Conservation (phyloP, 352 stramenopile species). For the Globisporangium rhizosaccharum region DNA sequence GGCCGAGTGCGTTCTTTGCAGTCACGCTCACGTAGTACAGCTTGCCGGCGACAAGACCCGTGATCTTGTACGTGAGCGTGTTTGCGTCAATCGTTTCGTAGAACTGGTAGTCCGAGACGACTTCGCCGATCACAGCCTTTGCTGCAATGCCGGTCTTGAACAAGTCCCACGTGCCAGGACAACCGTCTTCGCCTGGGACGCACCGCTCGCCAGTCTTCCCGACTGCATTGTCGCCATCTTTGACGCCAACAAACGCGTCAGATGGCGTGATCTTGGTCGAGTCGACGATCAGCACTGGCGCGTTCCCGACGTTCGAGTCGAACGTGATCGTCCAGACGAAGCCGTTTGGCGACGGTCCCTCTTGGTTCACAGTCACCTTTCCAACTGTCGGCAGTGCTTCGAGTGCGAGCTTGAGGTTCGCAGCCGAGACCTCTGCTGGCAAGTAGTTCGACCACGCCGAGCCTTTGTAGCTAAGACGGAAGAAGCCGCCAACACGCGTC, state of each 20-base stretch:
- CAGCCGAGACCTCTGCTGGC: slow-evolving; percentile 25
- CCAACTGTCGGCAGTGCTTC: slow-evolving; percentile 63
- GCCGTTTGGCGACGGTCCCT: slow-evolving; percentile 28
- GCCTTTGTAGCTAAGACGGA: slow-evolving; percentile 67
- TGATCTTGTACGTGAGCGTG: slow-evolving; percentile 62
- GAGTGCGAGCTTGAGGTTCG: slow-evolving; percentile 46
- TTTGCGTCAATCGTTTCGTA: slow-evolving; percentile 64
- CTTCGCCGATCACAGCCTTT: slow-evolving; percentile 38
- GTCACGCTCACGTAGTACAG: slow-evolving; percentile 86
- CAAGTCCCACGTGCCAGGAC: slow-evolving; percentile 39
- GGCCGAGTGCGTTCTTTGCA: slow-evolving; percentile 82
- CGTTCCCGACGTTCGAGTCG: slow-evolving; percentile 55
- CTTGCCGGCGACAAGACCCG: slow-evolving; percentile 56
- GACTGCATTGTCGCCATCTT: slow-evolving; percentile 80
- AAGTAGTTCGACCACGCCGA: slow-evolving; percentile 68
- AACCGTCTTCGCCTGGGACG: slow-evolving; percentile 38
- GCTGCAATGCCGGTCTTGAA: slow-evolving; percentile 30
- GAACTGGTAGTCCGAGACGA: slow-evolving; percentile 52
- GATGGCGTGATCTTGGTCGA: slow-evolving; percentile 49
- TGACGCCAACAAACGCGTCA: slow-evolving; percentile 42
- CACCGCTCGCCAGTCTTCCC: slow-evolving; percentile 31
- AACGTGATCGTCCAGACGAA: slow-evolving; percentile 80
- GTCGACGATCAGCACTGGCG: slow-evolving; percentile 44
- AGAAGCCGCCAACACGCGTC: slow-evolving; percentile 46
- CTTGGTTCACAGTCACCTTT: slow-evolving; percentile 37